Evolutionary conservation across 768 basidiomycete species (phyloP), one percentile per base, ranked within the genome.

Genomic region (Hypholoma fasciculare): DNA sequence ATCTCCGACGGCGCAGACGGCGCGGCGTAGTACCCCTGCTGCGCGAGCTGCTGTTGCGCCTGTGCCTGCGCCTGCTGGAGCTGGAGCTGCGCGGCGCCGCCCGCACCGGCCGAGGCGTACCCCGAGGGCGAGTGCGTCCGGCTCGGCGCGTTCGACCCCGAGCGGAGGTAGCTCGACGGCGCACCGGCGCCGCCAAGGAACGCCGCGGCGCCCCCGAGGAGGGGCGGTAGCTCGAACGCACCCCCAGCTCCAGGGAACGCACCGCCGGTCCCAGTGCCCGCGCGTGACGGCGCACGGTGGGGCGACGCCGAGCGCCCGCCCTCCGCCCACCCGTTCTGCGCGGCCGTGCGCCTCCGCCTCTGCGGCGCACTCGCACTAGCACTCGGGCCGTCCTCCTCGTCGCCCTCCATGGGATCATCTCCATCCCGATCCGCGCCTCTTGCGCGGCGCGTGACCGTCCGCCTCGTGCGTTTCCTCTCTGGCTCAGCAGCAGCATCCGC

Each of bases 61-160:
- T 34, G 30, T 34, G 30, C 30, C 9, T 34, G 30, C 26, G 26
- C 47, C 47, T 65, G 37, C 75, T 68, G 56, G 61, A 37, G 14
- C 40, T 56, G 4, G 66, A 58, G 19, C 65, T 65, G 4, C 76
- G 23, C 23, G 23, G 23, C 23, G 23, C 23, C 23, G 23, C 23
- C 23, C 23, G 23, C 23, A 23, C 23, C 23, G 23, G 23, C 23
- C 23, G 23, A 23, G 23, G 23, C 78, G 61, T 81, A 84, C 52
- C 81, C 82, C 65, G 86, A 70, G 49, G 88, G 89, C 46, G 88
- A 89, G 69, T 90, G 88, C 52, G 88, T 87, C 64, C 88, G 76
- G 70, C 86, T 90, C 5, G 89, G 89, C 23, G 84, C 85, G 61
- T 82, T 78, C 49, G 83, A 87, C 56, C 85, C 79, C 20, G 87